Evolutionary conservation across 306 rosid genomes (phyloP).

Genomic region (Acacia confusa): DNA sequence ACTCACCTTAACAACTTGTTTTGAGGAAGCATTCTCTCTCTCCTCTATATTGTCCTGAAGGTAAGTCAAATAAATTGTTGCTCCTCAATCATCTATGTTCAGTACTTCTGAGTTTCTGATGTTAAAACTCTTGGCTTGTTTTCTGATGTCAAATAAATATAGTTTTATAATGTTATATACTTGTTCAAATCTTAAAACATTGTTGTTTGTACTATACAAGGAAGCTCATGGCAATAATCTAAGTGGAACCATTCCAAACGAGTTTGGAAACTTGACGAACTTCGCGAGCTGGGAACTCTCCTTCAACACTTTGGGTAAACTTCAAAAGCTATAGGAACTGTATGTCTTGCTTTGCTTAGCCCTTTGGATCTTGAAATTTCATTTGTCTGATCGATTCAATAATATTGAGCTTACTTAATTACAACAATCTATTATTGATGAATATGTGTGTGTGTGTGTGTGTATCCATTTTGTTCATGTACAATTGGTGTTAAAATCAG

Average conservation of each 20-base stretch:
- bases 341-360: too few species aligned
- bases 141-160: too few species aligned
- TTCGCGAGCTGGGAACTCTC: conserved; percentile 47
- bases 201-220: not conserved
- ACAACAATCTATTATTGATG: not conserved
- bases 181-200: too few species aligned
- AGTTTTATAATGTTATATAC: too few species aligned
- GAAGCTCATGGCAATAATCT: not conserved
- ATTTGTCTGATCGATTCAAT: not conserved
- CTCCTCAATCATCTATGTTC: too few species aligned
- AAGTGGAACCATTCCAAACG: not conserved
- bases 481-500: not conserved
- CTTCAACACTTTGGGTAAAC: too few species aligned
- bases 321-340: too few species aligned
- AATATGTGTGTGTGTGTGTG: not conserved
- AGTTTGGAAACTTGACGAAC: conserved; percentile 32
- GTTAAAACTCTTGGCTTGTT: too few species aligned
- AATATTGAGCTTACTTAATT: not conserved
- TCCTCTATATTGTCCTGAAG: not conserved
- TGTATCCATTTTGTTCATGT: not conserved
- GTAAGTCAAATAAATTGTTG: too few species aligned
- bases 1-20: too few species aligned
- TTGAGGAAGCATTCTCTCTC: too few species aligned
- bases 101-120: too few species aligned
- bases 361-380: not conserved